These are phyloP conservation scores for Suhomyces sp. DNA, from an alignment of 805 yeast genomes.

Conservation along the genomic window DNA sequence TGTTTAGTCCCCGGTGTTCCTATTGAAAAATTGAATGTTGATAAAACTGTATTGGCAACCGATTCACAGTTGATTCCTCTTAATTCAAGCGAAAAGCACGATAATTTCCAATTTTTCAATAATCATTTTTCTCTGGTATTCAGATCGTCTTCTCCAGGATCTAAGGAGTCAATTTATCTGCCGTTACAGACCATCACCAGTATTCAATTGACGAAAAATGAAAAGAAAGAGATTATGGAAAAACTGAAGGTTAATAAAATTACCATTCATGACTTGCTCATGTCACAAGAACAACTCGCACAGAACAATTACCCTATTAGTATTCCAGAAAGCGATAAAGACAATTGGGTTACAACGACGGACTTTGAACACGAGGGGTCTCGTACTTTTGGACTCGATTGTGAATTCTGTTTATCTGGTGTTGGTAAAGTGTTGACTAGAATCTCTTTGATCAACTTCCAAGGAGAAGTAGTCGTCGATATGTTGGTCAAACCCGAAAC, in stretches of 20 bases:
- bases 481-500: constrained; percentile 75
- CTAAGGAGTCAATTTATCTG: constrained; percentile 53
- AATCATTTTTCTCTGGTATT: constrained; percentile 42
- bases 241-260: constrained; percentile 37
- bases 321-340: constrained; percentile 11
- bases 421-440: constrained; percentile 71
- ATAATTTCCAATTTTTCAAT: constrained; percentile 31
- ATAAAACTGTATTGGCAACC: neutral
- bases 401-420: constrained; percentile 83
- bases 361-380: constrained; percentile 56
- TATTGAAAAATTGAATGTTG: neutral
- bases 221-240: constrained; percentile 42
- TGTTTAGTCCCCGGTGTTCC: constrained; percentile 65
- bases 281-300: constrained; percentile 49
- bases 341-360: constrained; percentile 56
- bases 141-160: constrained; percentile 67
- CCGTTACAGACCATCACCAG: constrained; percentile 55
- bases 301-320: constrained; percentile 58
- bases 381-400: constrained; percentile 78
- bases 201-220: constrained; percentile 57
- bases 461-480: constrained; percentile 63
- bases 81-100: constrained; percentile 1
- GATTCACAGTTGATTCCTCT: neutral
- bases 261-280: constrained; percentile 51
- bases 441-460: constrained; percentile 68